phyloP scores from a whole-genome alignment of 176 grass and related monocot genomes.

The Oryza nivara region DNA sequence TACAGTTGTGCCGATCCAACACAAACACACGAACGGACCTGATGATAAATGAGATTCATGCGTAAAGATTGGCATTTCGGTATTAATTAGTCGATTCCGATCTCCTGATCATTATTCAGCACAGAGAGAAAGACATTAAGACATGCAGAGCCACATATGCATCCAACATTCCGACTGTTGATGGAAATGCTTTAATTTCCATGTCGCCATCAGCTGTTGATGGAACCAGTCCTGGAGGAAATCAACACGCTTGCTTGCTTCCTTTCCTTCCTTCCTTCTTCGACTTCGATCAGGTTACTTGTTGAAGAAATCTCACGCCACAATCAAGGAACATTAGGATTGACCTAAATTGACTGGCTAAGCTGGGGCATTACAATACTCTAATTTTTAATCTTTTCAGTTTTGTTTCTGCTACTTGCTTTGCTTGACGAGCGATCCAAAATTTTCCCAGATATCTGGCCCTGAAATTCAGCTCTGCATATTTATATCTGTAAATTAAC shows the following conservation, averaged over 20 bases:
- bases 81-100: neutral
- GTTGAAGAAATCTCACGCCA: neutral
- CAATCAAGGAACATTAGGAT: neutral
- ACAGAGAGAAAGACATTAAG: neutral
- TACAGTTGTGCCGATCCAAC: neutral
- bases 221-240: neutral
- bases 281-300: neutral
- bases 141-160: too few relatives aligned
- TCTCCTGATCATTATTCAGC: neutral
- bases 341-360: neutral
- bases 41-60: neutral
- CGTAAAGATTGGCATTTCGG: neutral
- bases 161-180: too few relatives aligned
- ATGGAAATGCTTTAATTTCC: too few relatives aligned
- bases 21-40: neutral
- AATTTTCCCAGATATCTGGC: neutral
- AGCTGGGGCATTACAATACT: neutral
- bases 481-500: too few relatives aligned
- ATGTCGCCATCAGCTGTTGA: neutral
- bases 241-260: neutral
- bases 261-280: neutral
- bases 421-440: neutral
- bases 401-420: neutral
- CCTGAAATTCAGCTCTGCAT: neutral
- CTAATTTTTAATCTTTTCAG: neutral